Evolutionary conservation across 169 alveolate genomes (phyloP), one percentile per base, ranked within the genome.

Genomic region (Plasmodium fragile): DNA sequence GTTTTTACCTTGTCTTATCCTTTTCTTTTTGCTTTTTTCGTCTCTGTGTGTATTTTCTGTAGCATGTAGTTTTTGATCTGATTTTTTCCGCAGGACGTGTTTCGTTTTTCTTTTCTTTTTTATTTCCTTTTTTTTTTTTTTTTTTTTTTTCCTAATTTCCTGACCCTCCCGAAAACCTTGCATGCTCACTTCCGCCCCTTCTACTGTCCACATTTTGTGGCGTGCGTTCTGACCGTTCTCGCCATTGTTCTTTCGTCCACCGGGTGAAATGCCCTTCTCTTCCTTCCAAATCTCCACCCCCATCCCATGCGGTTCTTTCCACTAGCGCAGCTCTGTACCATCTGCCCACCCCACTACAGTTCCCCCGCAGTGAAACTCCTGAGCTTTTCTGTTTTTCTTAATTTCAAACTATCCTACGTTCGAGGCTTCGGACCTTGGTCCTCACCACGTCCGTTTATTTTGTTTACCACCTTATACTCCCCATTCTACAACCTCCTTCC

Each of bases 131-230:
- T 41, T 77, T 77, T 77, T 45, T 39, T 16, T 73, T n/a, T 34
- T 36, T 32, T 79, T 25, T 79, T 79, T 79, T 79, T 30, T 79
- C 53, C 28, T 36, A 39, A 39, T 30, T 79, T n/a, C 69, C 36
- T 16, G 16, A 2, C 41, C 81, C 18, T 4, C 43, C 18, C 16
- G 28, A 45, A 11, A 18, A 45, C 11, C 55, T 13, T 45, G n/a
- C 11, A 11, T 45, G 55, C 55, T 18, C 11, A 45, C 6, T 10
- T 45, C 55, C 5, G 10, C 55, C 18, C 55, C 55, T 10, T 45
- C n/a, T 45, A 11, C 55, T 45, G 16, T 45, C 11, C 55, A 45
- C 11, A 10, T 11, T 45, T 45, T 11, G 5, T 10, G 0, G 55
- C 3, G 11, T 11, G 55, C 55, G 18, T 45, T 45, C n/a, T 45